Conservation (phyloP, 176 grass and related monocot species). For the Oryza glaberrima region DNA sequence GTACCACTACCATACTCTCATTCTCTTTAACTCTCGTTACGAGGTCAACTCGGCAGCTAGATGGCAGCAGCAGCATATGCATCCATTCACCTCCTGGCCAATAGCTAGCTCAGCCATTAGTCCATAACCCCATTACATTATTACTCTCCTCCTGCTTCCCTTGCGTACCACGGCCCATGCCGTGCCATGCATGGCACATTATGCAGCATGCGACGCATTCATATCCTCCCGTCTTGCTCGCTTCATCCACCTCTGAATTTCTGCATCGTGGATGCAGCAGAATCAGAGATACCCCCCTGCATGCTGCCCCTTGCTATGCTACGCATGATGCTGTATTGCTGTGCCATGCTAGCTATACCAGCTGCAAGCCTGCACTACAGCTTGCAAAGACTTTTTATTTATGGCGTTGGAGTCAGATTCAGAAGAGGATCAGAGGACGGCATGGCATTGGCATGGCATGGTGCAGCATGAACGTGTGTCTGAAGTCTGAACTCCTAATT, state of each 20-base stretch:
- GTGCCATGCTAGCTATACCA: background rate
- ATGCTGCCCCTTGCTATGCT: background rate
- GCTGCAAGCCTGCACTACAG: background rate
- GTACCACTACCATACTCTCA: background rate
- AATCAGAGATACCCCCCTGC: constrained; percentile 24
- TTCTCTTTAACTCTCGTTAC: constrained; percentile 26
- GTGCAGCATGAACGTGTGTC: background rate
- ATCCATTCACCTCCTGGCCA: constrained; percentile 16
- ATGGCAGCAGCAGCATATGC: constrained; percentile 13
- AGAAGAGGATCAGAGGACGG: constrained; percentile 24
- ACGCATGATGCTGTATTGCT: background rate
- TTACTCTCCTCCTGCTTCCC: background rate
- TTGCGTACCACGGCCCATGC: background rate
- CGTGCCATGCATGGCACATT: background rate
- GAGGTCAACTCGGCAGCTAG: constrained; percentile 42
- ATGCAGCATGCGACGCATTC: background rate
- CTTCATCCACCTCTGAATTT: background rate
- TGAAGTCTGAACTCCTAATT: constrained; percentile 38
- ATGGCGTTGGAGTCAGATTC: constrained; percentile 5
- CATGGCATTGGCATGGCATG: constrained; percentile 5
- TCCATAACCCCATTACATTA: background rate
- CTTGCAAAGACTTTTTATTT: constrained; percentile 12
- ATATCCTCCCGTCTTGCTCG: constrained; percentile 14
- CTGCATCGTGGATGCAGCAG: background rate
- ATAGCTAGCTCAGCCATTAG: background rate